Evolutionary conservation across 1,139 yeast species (phyloP).

Genomic region (Spathaspora sp.): DNA sequence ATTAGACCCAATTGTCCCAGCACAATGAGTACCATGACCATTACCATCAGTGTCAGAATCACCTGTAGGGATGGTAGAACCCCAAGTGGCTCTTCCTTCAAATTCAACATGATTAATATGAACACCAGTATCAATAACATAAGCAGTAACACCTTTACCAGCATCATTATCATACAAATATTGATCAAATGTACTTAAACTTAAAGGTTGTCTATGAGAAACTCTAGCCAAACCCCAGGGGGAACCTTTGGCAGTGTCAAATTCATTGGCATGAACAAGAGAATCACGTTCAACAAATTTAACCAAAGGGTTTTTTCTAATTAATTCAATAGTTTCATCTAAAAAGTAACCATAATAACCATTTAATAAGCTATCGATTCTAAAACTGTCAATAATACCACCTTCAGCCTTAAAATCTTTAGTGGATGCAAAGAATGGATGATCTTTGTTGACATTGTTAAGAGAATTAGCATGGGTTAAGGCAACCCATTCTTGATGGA

Average conservation of each 20-base stretch:
- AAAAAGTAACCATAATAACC: constrained; percentile 81
- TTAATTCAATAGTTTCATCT: constrained; percentile 64
- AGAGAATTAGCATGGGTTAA: constrained; percentile 37
- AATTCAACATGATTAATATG: constrained; percentile 41
- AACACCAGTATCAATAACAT: constrained; percentile 46
- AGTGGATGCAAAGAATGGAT: constrained; percentile 45
- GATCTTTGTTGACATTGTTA: constrained; percentile 25
- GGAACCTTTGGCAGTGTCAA: constrained; percentile 72
- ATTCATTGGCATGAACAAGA: constrained; percentile 63
- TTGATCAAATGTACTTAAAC: constrained; percentile 79
- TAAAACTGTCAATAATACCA: constrained; percentile 62
- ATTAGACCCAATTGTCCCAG: constrained; percentile 45
- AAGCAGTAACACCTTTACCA: constrained; percentile 46
- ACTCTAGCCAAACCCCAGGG: constrained; percentile 98
- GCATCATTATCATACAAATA: constrained; percentile 50
- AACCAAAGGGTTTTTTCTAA: constrained; percentile 73
- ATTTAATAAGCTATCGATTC: constrained; percentile 50
- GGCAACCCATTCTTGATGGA: constrained; percentile 67
- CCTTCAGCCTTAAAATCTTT: constrained; percentile 35
- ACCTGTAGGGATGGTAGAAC: constrained; percentile 34
- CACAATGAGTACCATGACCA: constrained; percentile 60
- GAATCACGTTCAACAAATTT: constrained; percentile 81
- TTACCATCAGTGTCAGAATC: constrained; percentile 31
- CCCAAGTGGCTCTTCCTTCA: constrained; percentile 45
- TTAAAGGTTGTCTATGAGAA: constrained; percentile 77